Conservation (phyloP, 2,329 filamentous ascomycete genomes). For the Calonectria pseudoturangicola region DNA sequence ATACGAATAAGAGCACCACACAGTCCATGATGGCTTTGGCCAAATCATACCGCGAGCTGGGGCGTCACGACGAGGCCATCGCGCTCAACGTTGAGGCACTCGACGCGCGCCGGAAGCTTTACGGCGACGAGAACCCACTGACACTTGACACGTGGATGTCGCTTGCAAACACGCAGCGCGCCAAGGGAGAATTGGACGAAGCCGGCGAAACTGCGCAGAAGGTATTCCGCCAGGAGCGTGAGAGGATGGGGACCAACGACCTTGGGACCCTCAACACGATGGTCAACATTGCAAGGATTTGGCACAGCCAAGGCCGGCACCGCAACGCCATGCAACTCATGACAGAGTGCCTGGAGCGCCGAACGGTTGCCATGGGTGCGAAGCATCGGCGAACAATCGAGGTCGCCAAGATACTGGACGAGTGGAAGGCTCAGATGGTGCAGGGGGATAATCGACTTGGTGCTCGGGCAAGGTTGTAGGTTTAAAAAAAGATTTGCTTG, state of each 20-base stretch:
- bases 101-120: background rate
- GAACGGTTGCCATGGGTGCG: background rate
- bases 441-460: background rate
- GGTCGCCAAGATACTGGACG: background rate
- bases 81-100: background rate
- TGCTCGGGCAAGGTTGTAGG: background rate
- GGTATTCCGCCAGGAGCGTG: background rate
- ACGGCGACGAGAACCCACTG: background rate
- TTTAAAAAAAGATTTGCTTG: background rate
- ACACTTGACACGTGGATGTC: background rate
- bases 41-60: background rate
- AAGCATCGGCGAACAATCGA: slow-evolving; percentile 6
- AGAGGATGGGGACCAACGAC: background rate
- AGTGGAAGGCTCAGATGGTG: background rate
- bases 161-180: background rate
- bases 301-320: background rate
- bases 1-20: background rate
- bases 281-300: background rate
- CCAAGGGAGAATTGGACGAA: background rate
- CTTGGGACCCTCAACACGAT: slow-evolving; percentile 1
- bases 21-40: slow-evolving; percentile 7
- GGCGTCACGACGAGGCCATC: background rate
- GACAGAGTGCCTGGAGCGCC: background rate
- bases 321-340: slow-evolving; percentile 9
- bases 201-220: background rate